phyloP scores from a whole-genome alignment of 345 rosid species.

The Syzygium grande region DNA sequence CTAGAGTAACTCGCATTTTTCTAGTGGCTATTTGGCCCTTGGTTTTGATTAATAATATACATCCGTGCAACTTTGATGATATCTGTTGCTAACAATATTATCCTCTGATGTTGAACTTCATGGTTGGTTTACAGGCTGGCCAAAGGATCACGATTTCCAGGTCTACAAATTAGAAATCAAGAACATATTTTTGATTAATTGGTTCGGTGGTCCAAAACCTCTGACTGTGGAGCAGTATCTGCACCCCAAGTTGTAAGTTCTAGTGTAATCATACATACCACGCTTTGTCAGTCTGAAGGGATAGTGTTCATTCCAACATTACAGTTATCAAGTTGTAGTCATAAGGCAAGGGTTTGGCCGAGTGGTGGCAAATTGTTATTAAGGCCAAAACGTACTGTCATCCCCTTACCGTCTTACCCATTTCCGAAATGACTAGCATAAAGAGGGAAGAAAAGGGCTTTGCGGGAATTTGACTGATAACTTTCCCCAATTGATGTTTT shows the following conservation, averaged over 20 bases:
- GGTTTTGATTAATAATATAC: background rate
- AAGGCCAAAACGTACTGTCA: background rate
- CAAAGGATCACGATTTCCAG: constrained; percentile 56
- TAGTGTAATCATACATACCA: background rate
- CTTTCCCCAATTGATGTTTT: background rate
- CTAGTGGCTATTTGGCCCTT: background rate
- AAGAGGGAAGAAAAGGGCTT: background rate
- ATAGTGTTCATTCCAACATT: background rate
- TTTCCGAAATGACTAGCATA: background rate
- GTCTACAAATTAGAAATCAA: constrained; percentile 63
- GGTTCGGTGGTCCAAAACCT: constrained; percentile 94
- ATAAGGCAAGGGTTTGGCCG: background rate
- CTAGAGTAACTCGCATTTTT: background rate
- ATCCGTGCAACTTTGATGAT: background rate
- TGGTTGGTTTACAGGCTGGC: constrained; percentile 57
- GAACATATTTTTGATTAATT: constrained; percentile 74
- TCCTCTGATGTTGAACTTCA: background rate
- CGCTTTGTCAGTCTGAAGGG: background rate
- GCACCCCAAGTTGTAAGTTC: constrained; percentile 35
- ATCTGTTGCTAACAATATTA: background rate
- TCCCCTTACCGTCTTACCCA: background rate
- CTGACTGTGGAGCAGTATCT: constrained; percentile 72
- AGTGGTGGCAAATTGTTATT: background rate
- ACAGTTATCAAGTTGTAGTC: background rate
- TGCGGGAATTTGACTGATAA: background rate